Evolutionary conservation across 768 basidiomycete species (phyloP).

Genomic region (Boletellus emodensis): DNA sequence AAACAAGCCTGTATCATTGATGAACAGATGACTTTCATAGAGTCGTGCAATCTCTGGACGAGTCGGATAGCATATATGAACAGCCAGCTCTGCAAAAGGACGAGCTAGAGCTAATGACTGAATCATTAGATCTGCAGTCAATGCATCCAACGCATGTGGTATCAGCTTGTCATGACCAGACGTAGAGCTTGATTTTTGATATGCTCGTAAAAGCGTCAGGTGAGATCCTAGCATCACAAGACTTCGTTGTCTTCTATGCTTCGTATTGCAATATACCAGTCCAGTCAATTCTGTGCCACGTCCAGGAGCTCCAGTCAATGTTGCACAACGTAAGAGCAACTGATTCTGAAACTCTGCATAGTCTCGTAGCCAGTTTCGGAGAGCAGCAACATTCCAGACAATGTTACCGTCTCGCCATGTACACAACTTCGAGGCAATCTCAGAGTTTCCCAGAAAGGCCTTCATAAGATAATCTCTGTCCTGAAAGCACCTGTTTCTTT

Average conservation of each 20-base stretch:
- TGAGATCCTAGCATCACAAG: not conserved
- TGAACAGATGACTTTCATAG: not conserved
- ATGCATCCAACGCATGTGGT: constrained; percentile 24
- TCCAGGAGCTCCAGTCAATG: not conserved
- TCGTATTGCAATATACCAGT: not conserved
- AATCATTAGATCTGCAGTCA: constrained; percentile 24
- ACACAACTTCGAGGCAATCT: not conserved
- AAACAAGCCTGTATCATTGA: not conserved
- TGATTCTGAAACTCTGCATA: not conserved
- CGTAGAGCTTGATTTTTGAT: not conserved
- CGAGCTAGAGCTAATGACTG: constrained; percentile 24
- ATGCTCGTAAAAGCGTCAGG: not conserved
- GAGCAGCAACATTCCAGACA: not conserved
- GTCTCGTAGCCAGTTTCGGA: not conserved
- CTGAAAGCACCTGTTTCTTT: not conserved
- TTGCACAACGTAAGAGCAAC: not conserved
- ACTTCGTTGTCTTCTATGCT: not conserved
- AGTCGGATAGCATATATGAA: not conserved
- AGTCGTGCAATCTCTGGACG: not conserved
- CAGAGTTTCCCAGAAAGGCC: not conserved
- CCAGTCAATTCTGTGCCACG: not conserved
- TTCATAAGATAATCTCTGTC: not conserved
- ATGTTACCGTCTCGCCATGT: not conserved
- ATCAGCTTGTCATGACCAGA: constrained; percentile 20
- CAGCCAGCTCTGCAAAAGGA: constrained; percentile 12